Evolutionary conservation across 1,139 yeast species (phyloP), one percentile per base, ranked within the genome.

Genomic region (Groenewaldozyma auringiensis): DNA sequence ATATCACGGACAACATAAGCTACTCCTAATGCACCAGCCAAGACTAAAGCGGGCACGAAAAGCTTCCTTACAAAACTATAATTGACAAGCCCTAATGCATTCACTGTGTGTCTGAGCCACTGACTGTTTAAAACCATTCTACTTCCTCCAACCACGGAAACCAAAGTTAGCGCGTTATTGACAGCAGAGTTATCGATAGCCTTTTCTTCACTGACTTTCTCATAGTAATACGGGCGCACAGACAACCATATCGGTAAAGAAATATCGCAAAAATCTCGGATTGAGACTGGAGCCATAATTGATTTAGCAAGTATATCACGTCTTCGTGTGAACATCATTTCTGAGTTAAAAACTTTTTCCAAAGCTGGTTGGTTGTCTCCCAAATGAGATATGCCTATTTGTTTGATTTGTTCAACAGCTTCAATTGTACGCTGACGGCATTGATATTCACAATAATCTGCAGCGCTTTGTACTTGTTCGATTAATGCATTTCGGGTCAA

Each of bases 281-380:
- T 46, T 14, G 81, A 77, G 41, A 89, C 73, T 33, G 76, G 74
- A 33, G 79, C 76, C 50, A 75, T 70, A 40, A 89, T 68, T 42
- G 76, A 71, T 53, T 82, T 78, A 35, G 78, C 74, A 37, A 81
- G 66, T 3, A 75, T 64, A 57, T 92, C 96, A 40, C 75, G 76
- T 47, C 74, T 74, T 55, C 89, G 78, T 2, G 87, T 76, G 56
- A 88, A 92, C 98, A 92, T 92, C 42, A 83, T 74, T 21, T 79
- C 83, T 14, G 85, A 76, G 48, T 84, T 78, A 67, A 92, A 89
- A 9, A 75, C 75, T 52, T 83, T 82, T 50, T 79, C 81, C 42
- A 61, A 61, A 11, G 63, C 64, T 68, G 74, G 66, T 80, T 52
- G 69, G 49, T 75, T 74, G 13, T 33, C 13, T 1, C 95, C 71